Base-by-base conservation (phyloP, 2,329 filamentous ascomycete genomes). In the Akanthomyces uredinophilus region DNA sequence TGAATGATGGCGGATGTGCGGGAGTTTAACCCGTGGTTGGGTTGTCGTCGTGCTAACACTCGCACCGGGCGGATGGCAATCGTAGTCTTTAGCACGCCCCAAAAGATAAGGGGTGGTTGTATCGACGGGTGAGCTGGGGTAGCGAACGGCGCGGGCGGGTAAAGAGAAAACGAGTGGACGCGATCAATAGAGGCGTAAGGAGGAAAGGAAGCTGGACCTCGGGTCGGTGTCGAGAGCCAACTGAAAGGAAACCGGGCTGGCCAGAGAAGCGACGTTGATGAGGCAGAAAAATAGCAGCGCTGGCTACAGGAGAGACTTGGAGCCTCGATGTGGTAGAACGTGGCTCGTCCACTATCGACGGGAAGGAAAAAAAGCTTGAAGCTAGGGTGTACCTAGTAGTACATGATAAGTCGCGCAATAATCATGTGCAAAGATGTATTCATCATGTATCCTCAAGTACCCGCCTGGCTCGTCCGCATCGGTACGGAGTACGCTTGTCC, bases 151-250 rank as follows among this genome's bases (percentile, higher is more conserved):
- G 22, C 18, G 57, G 56, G 56, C 46, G 46, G 27, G 35, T 22
- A 43, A n/a, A n/a, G 49, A 32, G 49, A n/a, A 35, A 60, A 60
- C 57, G 57, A 60, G 49, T 27, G 57, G 57, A 60, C 57, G 57
- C 57, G 49, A 60, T 60, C 44, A 50, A 49, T 43, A 37, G 27
- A 60, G 29, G 51, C 49, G 39, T 60, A 20, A 22, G 20, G 16
- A 13, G 11, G 1, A 22, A 37, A 24, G 6, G 7, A 10, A 24
- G n/a, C 43, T 47, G 24, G 22, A 5, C 41, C 27, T 32, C 8
- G 49, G 5, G 46, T 43, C 35, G 46, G 22, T 35, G 18, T 53
- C 47, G 32, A 27, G 35, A 32, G 49, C 24, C 49, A 20, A 37
- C 39, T 27, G 49, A n/a, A 27, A 35, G 10, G 20, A 60, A 52